Evolutionary conservation across 1,139 yeast genomes (phyloP), one percentile per base, ranked within the genome.

Genomic region (Taiozyma sp.): DNA sequence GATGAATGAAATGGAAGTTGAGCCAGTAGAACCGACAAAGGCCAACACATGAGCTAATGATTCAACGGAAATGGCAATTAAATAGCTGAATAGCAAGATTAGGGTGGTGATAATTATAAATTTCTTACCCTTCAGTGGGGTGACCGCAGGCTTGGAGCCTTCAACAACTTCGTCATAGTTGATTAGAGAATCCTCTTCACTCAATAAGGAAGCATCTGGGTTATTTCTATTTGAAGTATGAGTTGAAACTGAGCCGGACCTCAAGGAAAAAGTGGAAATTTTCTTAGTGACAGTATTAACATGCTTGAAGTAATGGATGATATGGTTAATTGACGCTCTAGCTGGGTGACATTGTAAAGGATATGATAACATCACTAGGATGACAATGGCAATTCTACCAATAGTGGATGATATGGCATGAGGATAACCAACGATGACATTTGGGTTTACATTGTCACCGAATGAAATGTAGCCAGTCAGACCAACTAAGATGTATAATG

Each of bases 21-120:
- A 88, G 0, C 98, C 98, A 0, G 97, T 91, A 3, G 96, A 85
- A 2, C 98, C 98, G 6, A 91, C 97, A 68, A 91, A 82, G 6
- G 97, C 96, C 55, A 91, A 74, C 40, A 93, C 95, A 51, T 81
- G 83, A 47, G 90, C 97, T 58, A 91, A 76, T 0, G 96, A 88
- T 1, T 78, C 75, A 7, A 91, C 95, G 1, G 84, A 69, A 40
- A 86, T 74, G 0, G 98, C 96, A n/a, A 88, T 77, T 21, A 81
- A 56, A 62, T 86, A 89, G 30, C 95, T 81, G 28, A 75, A 65
- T 0, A 78, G 46, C 30, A 91, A 78, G 42, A 91, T 84, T 1
- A 72, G 58, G 0, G 84, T 62, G 0, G 98, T 91, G 50, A 90
- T 79, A n/a, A 75, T 60, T 52, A 80, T 72, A 64, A 88, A 86